Base-by-base conservation (phyloP, 257 asterid species). In the Solanum pinnatisectum region DNA sequence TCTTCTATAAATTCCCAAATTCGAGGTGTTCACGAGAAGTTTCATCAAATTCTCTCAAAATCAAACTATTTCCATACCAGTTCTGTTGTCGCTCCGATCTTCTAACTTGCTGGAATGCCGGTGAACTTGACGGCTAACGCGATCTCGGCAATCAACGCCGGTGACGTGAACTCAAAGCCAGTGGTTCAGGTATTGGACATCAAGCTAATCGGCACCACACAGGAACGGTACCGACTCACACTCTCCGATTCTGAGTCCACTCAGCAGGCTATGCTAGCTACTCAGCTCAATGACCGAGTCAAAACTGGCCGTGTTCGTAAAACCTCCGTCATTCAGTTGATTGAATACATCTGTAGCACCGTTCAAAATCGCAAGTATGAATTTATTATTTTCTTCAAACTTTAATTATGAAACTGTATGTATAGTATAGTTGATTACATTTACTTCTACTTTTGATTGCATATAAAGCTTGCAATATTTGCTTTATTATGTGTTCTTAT, bases 161-260 rank as follows among this genome's bases (percentile, higher is more conserved):
- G 99, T 85, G 98, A 96, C 49, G 93, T 95, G 18, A 97, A 97
- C 90, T 91, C 95, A 87, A 96, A 94, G 94, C 99, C 99, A 86
- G 93, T 97, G 88, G 96, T 97, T 70, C 99, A 96, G 96, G 97
- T 97, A 39, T 27, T 97, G 94, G 99, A 95, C 84, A 93, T 97
- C 92, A 95, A 94, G 93, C 95, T 88, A 78, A 91, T 94, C 88
- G 94, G 95, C 85, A 42, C 93, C 88, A 90, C 94, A 87, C 98
- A 96, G 91, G 98, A 96, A 87, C 96, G 99, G 14, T 96, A 89
- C 92, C 94, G 98, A 87, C 89, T 97, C 65, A 87, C 94, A 86
- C 84, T 97, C 89, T 96, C 98, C 59, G 99, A 97, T 86, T 95
- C 99, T 35, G 92, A 88, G 72, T 85, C 90, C 7, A 86, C 98